Evolutionary conservation across 148 eudicot genomes (phyloP).

Genomic region (Gaultheria prostrata): DNA sequence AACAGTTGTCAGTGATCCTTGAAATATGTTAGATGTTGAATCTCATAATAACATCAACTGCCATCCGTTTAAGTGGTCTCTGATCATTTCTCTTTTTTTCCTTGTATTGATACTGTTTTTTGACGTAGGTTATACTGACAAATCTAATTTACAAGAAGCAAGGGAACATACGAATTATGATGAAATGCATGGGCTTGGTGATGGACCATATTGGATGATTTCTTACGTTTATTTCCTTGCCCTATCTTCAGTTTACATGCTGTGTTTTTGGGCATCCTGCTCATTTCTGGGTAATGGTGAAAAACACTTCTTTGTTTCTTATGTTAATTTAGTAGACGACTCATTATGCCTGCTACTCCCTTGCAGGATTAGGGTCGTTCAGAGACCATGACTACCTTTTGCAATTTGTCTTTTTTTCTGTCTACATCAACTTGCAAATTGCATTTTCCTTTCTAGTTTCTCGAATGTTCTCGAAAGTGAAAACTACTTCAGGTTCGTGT

Average conservation of each 20-base stretch:
- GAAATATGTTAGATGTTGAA: neutral
- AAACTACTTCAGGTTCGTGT: constrained; percentile 69
- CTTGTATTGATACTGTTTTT: neutral
- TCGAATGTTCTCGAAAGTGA: constrained; percentile 21
- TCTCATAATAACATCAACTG: neutral
- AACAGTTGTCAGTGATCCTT: neutral
- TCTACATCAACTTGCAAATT: constrained; percentile 83
- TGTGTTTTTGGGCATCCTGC: constrained; percentile 66
- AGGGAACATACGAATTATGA: constrained; percentile 78
- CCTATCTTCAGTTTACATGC: constrained; percentile 66
- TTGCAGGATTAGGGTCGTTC: constrained; percentile 65
- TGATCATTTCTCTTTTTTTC: neutral
- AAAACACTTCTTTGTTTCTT: constrained; percentile 6
- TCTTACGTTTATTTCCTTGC: constrained; percentile 74
- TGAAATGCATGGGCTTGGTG: constrained; percentile 99
- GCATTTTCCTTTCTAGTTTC: constrained; percentile 39
- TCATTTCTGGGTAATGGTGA: constrained; percentile 57
- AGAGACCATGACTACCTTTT: constrained; percentile 60
- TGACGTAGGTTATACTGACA: constrained; percentile 59
- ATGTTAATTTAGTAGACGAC: neutral
- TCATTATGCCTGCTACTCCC: constrained; percentile 12
- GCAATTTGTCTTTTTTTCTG: constrained; percentile 74
- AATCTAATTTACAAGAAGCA: constrained; percentile 85
- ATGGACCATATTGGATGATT: constrained; percentile 88
- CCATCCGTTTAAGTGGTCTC: neutral